Evolutionary conservation across 2,329 filamentous ascomycete genomes (phyloP), one percentile per base, ranked within the genome.

Genomic region (Neofusicoccum kwambonambiense): DNA sequence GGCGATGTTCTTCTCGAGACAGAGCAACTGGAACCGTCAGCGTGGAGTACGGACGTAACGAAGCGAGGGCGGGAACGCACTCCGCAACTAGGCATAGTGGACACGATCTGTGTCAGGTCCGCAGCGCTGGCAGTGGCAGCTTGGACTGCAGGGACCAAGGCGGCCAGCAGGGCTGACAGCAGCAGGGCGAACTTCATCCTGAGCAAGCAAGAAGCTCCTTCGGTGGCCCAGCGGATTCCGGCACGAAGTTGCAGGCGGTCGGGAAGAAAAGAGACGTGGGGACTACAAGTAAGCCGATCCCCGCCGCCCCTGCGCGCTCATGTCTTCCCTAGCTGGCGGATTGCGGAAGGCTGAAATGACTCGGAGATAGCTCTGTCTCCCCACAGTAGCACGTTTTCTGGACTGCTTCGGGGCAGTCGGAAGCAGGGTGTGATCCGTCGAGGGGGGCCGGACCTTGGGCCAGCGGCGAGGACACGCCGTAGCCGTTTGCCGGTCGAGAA

Each of bases 1-100:
- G 9, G 65, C 62, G n/a, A 74, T 68, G 35, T 54, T 65, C 13
- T 61, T 61, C 9, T 72, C 49, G 37, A 71, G 70, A 58, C 72
- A 74, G 34, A 69, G 64, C 27, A 73, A 19, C 72, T 74, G 50
- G 12, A 27, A 37, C 22, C 44, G 56, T 49, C 56, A 60, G 56
- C 12, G 12, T 57, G 37, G 31, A 13, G 27, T 60, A 60, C 31
- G 42, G 56, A 60, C 56, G 56, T 47, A 60, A 42, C 37, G 31
- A 35, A 27, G 13, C 49, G 49, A 37, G 39, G 44, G 49, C 47
- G 12, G 31, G 15, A 13, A 52, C 61, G 35, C 27, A 63, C 61
- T 56, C 61, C 61, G 31, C 61, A 63, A 5, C 31, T 35, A 3
- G 61, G 61, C 61, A 63, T 63, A n/a, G 31, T 31, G 15, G 49